Percentiles rank a stretch among this genome's conserved stretches.
These are phyloP conservation scores for Rhizopus stolonifer DNA, from an alignment of 371 early-diverging fungal genomes.

Conservation along the genomic window DNA sequence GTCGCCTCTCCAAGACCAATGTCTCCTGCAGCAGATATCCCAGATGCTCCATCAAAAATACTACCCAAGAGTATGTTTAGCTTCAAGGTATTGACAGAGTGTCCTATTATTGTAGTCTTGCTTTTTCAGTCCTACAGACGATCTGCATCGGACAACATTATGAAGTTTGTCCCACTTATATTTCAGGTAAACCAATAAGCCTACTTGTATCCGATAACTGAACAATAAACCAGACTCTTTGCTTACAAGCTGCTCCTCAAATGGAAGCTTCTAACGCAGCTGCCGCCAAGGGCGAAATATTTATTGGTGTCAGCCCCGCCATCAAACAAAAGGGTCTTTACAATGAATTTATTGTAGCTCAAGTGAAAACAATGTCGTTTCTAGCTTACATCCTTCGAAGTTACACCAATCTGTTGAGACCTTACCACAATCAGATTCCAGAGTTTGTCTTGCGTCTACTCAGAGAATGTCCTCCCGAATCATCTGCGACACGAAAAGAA, in stretches of 20 bases:
- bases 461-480: slow-evolving; percentile 92
- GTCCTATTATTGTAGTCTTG: slow-evolving; percentile 95
- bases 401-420: slow-evolving; percentile 67
- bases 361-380: slow-evolving; percentile 97
- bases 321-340: slow-evolving; percentile 74
- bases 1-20: slow-evolving; percentile 73
- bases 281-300: slow-evolving; percentile 62
- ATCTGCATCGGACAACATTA: slow-evolving; percentile 76
- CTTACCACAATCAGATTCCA: slow-evolving; percentile 85
- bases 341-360: slow-evolving; percentile 83
- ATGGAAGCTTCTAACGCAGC: slow-evolving; percentile 71
- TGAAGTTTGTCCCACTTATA: slow-evolving; percentile 84
- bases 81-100: slow-evolving; percentile 97
- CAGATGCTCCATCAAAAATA: slow-evolving; percentile 66
- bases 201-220: background rate
- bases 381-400: slow-evolving; percentile 91
- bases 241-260: slow-evolving; percentile 79
- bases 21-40: slow-evolving; percentile 67
- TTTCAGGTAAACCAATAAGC: slow-evolving; percentile 58
- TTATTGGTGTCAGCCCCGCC: slow-evolving; percentile 80
- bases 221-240: slow-evolving; percentile 56
- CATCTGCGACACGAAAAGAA: slow-evolving; percentile 92
- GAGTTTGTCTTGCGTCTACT: slow-evolving; percentile 84
- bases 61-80: slow-evolving; percentile 77
- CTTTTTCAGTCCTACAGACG: slow-evolving; percentile 86